These are phyloP conservation scores for Skeletonema menzelii DNA, from an alignment of 108 stramenopile species.

Conservation along the genomic window DNA sequence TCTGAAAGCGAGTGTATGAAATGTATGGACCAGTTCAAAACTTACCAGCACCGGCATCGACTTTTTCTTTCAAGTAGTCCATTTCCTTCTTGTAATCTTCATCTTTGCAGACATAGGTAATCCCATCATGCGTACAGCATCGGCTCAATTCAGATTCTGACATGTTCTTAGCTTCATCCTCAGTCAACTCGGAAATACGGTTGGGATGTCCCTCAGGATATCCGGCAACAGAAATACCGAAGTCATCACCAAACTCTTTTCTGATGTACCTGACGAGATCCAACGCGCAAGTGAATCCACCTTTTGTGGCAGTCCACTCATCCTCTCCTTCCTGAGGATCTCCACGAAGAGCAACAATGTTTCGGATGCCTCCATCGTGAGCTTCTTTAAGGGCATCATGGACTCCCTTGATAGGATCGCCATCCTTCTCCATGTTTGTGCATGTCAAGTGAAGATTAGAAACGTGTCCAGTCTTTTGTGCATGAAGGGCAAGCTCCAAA, in stretches of 20 bases:
- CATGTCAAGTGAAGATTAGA: conserved; percentile 99
- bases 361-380: conserved; percentile 89
- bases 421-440: conserved; percentile 96
- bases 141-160: conserved; percentile 81
- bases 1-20: background rate
- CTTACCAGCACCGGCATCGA: conserved; percentile 94
- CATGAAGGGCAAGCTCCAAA: conserved; percentile 85
- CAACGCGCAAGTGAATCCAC: conserved; percentile 96
- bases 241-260: conserved; percentile 84
- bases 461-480: conserved; percentile 86
- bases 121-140: conserved; percentile 78
- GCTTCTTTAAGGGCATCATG: conserved; percentile 82
- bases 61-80: conserved; percentile 90
- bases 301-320: conserved; percentile 94
- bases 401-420: conserved; percentile 82
- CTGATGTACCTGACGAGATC: conserved; percentile 98
- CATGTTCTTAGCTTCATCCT: conserved; percentile 71
- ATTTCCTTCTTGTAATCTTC: conserved; percentile 97
- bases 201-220: conserved; percentile 99
- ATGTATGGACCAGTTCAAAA: conserved; percentile 7
- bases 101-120: conserved; percentile 89
- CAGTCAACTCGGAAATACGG: conserved; percentile 81
- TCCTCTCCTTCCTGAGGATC: conserved; percentile 98
- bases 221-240: conserved; percentile 96
- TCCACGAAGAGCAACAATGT: conserved; percentile 99